Base-by-base conservation (phyloP, 2,329 filamentous ascomycete species). In the Elsinoe arachidis region DNA sequence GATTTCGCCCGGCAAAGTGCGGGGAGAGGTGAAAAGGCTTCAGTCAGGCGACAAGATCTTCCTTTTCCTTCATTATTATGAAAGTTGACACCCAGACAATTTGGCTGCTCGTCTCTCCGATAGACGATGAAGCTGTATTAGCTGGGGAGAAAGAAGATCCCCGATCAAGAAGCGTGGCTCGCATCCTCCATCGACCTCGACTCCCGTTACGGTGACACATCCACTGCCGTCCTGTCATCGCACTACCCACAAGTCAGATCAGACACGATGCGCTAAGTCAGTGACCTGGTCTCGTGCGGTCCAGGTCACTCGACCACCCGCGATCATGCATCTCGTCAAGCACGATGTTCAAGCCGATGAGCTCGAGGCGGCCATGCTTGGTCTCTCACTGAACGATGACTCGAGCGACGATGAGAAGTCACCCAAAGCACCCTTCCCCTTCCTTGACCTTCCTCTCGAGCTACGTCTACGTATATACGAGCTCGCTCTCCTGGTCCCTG, bases 391-490 rank as follows among this genome's bases (percentile, higher is more conserved):
- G 10, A 43, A 23, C n/a, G 37, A 58, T 51, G 41, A 44, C 30
- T 14, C 33, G 10, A 35, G 41, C 33, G 54, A 55, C 46, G 58
- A 55, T 39, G 58, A 60, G 46, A 38, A 35, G 21, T 10, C 41
- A n/a, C 41, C 60, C 3, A 62, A 54, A 43, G 56, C 65, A 55
- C 77, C 80, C 0, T 88, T 88, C 57, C 79, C 74, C 6, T 87
- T 90, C 68, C 76, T 90, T 58, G 74, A 80, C 30, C 73, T 91
- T 1, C 87, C 87, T 0, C 78, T 81, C 0, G 87, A 91, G 66
- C 70, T 91, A 30, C 83, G 87, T 6, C 74, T 86, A 59, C 81
- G 82, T 63, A 80, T 91, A 11, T 90, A 90, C 67, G 78, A 76
- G 38, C 75, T 83, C 62, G 78, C 84, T 61, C 85, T 89, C 61